Base-by-base conservation (phyloP, 352 stramenopile genomes). In the Phytopythium litorale region DNA sequence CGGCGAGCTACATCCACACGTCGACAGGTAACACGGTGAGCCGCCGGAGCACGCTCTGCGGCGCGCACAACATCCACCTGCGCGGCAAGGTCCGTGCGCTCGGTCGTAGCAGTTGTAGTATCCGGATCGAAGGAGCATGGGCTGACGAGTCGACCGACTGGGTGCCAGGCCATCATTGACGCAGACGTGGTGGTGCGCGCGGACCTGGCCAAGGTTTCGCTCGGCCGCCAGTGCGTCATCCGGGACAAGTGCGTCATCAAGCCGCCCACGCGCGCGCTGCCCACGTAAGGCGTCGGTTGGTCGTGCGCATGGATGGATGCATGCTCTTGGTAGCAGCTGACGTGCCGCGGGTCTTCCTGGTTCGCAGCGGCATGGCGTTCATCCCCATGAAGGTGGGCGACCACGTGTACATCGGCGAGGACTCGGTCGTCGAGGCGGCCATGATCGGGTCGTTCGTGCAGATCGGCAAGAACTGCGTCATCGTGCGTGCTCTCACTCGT, bases 391-490 rank as follows among this genome's bases (percentile, higher is more conserved):
- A 89, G 64, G 68, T 96, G 33, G 85, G 87, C 9, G 81, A 96
- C 69, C 75, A 91, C 60, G 83, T 92, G 35, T 93, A 90, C 66
- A 88, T 91, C 60, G 81, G 81, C 33, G 75, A 88, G 58, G 70
- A 81, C 45, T 78, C 78, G 16, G 77, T 96, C 30, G 79, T 96
- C 23, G 86, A 96, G 63, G 88, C 82, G 35, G 84, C 86, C 19
- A 87, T 86, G 74, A 91, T 96, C 64, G 88, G 88, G 25, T 92
- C 81, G 32, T 86, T 79, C 61, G 85, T 93, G 40, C 79, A 91
- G 64, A 93, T 96, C 58, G 88, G 86, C 63, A 81, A 81, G 56
- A 91, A 93, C 67, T 93, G 84, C 65, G 84, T 96, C 54, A 92
- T 96, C 66, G 84, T 94, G 69, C 13, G 73, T 85, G 16, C 3